Evolutionary conservation across 805 yeast genomes (phyloP).

Genomic region (Brettanomyces naardenensis): DNA sequence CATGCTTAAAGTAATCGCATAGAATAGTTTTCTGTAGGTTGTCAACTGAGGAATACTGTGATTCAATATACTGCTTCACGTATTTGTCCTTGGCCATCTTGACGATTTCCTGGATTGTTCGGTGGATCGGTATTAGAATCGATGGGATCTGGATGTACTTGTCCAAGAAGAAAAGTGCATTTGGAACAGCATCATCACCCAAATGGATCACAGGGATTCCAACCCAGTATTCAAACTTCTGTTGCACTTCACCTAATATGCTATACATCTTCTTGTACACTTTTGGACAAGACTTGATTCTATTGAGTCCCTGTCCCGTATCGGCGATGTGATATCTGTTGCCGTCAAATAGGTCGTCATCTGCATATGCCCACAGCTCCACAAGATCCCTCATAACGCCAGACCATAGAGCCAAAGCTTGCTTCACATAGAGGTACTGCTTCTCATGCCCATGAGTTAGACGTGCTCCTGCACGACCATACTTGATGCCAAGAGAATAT

Average conservation of each 20-base stretch:
- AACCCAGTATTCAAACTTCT: conserved; percentile 58
- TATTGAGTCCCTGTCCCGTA: conserved; percentile 77
- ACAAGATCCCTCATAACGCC: conserved; percentile 73
- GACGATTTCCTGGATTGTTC: conserved; percentile 47
- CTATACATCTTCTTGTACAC: conserved; percentile 64
- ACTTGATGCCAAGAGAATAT: conserved; percentile 52
- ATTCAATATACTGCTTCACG: conserved; percentile 41
- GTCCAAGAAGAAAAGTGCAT: conserved; percentile 71
- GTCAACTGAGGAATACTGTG: conserved; percentile 49
- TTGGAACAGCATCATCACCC: conserved; percentile 81
- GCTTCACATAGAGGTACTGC: conserved; percentile 69
- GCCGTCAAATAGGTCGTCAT: conserved; percentile 56
- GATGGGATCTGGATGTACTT: conserved; percentile 76
- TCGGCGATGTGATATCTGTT: conserved; percentile 50
- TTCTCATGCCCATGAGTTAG: conserved; percentile 65
- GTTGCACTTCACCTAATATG: conserved; percentile 59
- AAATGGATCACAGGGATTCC: conserved; percentile 76
- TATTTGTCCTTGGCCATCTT: conserved; percentile 39
- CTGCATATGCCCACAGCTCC: conserved; percentile 70
- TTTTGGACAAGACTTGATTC: conserved; percentile 67
- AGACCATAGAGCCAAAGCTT: conserved; percentile 70
- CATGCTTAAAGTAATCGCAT: conserved; percentile 47
- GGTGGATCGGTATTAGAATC: conserved; percentile 65
- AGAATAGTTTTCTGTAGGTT: conserved; percentile 42
- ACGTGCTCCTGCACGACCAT: conserved; percentile 63